These are phyloP conservation scores for Alternaria tenuissima DNA, from an alignment of 2,329 filamentous ascomycete genomes.

Conservation along the genomic window DNA sequence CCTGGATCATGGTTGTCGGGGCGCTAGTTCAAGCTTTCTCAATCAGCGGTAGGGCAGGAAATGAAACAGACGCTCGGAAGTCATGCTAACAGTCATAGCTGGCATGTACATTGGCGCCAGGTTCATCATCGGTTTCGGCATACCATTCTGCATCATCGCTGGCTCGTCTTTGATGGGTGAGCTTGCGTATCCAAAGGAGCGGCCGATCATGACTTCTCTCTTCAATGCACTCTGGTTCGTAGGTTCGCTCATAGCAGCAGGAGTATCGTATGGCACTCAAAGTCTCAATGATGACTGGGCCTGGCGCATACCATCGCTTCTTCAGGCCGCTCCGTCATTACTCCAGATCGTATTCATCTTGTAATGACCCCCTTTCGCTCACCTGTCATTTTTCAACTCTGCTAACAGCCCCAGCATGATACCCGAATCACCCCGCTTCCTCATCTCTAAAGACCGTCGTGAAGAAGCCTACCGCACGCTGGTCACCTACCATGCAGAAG, in stretches of 20 bases:
- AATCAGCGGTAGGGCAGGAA: constrained; percentile 22
- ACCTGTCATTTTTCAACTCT: neutral
- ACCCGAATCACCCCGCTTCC: constrained; percentile 72
- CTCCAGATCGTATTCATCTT: constrained; percentile 71
- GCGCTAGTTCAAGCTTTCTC: constrained; percentile 40
- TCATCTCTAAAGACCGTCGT: constrained; percentile 68
- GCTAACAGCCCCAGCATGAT: constrained; percentile 43
- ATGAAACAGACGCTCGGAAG: constrained; percentile 7
- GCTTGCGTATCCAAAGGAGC: constrained; percentile 72
- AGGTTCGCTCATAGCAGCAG: constrained; percentile 63
- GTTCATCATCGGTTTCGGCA: constrained; percentile 71
- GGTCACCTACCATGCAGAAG: constrained; percentile 70
- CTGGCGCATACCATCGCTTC: constrained; percentile 70
- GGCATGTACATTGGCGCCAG: constrained; percentile 66
- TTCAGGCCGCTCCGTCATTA: constrained; percentile 69
- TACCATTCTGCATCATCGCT: constrained; percentile 69
- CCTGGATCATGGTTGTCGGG: constrained; percentile 56
- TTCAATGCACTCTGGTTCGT: constrained; percentile 74
- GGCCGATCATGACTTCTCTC: constrained; percentile 68
- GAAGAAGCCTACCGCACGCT: constrained; percentile 69
- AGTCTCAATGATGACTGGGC: constrained; percentile 68
- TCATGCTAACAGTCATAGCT: constrained; percentile 15
- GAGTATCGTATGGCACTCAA: constrained; percentile 70
- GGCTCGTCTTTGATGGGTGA: constrained; percentile 71
- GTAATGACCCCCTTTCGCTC: constrained; percentile 20